phyloP scores from a whole-genome alignment of 331 rosid species.

The Cydonia oblonga region DNA sequence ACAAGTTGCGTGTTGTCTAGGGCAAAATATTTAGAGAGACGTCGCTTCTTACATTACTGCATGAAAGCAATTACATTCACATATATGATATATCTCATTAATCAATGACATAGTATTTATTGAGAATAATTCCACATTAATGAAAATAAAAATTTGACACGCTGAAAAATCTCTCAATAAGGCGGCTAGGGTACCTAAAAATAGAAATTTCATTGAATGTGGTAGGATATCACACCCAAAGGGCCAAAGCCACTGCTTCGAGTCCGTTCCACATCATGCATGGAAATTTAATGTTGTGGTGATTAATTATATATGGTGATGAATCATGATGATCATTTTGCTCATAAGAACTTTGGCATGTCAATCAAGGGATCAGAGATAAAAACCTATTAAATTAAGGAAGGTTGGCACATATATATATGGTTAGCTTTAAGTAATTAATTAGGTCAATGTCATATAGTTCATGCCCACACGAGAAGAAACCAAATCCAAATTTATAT shows the following conservation, averaged over 20 bases:
- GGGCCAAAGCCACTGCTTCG: neutral
- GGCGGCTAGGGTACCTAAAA: neutral
- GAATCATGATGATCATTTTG: neutral
- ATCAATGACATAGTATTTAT: neutral
- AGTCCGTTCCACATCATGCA: too few relatives aligned
- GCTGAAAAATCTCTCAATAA: too few relatives aligned
- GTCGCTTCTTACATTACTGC: neutral
- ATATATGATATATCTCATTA: neutral
- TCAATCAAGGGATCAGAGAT: neutral
- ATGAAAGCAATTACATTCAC: neutral
- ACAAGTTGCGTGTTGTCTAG: neutral
- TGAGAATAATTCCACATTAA: too few relatives aligned
- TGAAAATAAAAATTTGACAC: too few relatives aligned
- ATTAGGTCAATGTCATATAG: neutral
- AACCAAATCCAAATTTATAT: neutral
- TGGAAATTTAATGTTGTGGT: too few relatives aligned
- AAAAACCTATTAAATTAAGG: neutral
- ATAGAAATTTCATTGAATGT: too few relatives aligned
- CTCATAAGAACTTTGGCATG: neutral
- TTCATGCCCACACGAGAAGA: neutral
- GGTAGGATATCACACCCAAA: too few relatives aligned
- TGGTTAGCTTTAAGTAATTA: neutral
- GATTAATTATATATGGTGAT: too few relatives aligned
- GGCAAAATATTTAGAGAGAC: too few relatives aligned
- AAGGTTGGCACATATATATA: neutral